Percentiles rank a stretch among this genome's conserved stretches.
Conservation (phyloP, 2,329 filamentous ascomycete species). For the Microthyrium microscopicum region DNA sequence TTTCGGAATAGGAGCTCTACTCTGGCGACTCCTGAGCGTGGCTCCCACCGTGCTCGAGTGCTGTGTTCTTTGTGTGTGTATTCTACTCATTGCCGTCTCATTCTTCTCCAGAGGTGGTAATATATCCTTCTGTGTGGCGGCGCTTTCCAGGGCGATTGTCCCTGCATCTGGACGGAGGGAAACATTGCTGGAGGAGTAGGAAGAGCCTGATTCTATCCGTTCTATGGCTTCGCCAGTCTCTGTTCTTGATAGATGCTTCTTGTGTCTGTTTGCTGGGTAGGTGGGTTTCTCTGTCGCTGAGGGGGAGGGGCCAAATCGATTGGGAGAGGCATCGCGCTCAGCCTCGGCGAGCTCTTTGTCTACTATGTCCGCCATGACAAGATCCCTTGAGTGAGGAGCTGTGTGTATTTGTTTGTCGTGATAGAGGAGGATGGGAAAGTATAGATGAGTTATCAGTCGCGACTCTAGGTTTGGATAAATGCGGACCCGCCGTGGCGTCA, state of each 20-base stretch:
- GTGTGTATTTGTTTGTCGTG: no score
- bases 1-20: constrained; percentile 42
- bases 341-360: constrained; percentile 2
- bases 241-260: no score
- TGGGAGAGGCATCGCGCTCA: constrained; percentile 7
- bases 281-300: neutral
- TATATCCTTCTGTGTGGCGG: neutral
- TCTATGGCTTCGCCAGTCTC: constrained; percentile 6
- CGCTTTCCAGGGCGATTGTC: neutral
- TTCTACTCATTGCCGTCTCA: constrained; percentile 43
- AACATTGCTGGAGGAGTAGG: constrained; percentile 1
- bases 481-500: no score
- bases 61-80: constrained; percentile 54
- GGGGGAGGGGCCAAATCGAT: constrained; percentile 2
- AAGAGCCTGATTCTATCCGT: constrained; percentile 3
- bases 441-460: no score
- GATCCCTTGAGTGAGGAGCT: neutral
- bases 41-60: constrained; percentile 56
- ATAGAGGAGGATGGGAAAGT: no score
- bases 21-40: constrained; percentile 23
- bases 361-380: constrained; percentile 3
- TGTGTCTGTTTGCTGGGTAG: no score
- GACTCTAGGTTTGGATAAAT: no score
- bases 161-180: neutral
- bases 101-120: constrained; percentile 1